A percentile compares a stretch with the other conserved stretches of the same genome.
Evolutionary conservation across 257 asterid genomes (phyloP).

Genomic region (Nicotiana obtusifolia): DNA sequence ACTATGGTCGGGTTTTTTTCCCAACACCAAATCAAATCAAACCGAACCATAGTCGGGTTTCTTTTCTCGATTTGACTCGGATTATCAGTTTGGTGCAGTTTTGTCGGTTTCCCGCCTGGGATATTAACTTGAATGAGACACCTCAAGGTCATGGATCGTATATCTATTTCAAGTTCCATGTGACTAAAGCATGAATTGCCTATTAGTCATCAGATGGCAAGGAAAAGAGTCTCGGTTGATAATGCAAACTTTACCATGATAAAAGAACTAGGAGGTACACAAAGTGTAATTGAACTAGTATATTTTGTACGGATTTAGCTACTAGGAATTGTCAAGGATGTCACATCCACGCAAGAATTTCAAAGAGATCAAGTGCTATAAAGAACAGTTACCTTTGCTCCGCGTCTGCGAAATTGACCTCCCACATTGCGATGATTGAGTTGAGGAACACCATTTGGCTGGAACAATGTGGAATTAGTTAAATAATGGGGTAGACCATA

Average conservation of each 20-base stretch:
- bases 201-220: neutral
- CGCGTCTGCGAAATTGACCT: neutral
- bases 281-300: neutral
- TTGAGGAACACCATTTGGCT: constrained; percentile 7
- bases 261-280: neutral
- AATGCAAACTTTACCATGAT: neutral
- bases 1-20: too few relatives aligned
- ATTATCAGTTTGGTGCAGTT: too few relatives aligned
- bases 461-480: neutral
- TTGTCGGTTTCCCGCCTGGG: too few relatives aligned
- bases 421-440: neutral
- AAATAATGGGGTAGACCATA: neutral
- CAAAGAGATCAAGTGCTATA: neutral
- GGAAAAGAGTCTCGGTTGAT: neutral
- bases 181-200: neutral
- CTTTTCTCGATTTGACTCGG: too few relatives aligned
- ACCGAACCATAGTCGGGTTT: too few relatives aligned
- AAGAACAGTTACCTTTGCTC: constrained; percentile 3
- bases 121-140: neutral
- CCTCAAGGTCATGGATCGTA: neutral
- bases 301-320: neutral
- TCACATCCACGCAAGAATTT: neutral
- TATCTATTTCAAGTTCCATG: neutral
- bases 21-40: too few relatives aligned
- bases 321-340: neutral